A percentile compares a stretch with the other conserved stretches of the same genome.
Conservation (phyloP, 108 stramenopile genomes). For the Craspedostauros australis region DNA sequence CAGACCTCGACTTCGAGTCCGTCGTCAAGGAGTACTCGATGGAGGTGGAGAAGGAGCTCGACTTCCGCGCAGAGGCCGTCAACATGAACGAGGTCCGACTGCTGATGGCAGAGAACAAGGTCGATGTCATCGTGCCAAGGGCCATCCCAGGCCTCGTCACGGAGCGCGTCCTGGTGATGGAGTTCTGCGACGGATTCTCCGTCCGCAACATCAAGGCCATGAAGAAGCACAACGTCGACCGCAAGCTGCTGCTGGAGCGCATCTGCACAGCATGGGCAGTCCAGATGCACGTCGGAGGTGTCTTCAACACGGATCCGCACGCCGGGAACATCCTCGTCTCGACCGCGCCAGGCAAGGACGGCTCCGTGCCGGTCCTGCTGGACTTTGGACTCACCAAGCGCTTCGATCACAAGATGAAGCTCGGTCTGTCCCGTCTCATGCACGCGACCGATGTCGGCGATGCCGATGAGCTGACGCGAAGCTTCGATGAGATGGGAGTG, state of each 20-base stretch:
- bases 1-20: conserved; percentile 32
- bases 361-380: conserved; percentile 30
- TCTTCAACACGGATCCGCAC: conserved; percentile 79
- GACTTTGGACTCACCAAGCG: conserved; percentile 53
- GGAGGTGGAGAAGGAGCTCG: conserved; percentile 44
- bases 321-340: conserved; percentile 54
- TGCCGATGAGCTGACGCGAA: conserved; percentile 15
- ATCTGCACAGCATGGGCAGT: conserved; percentile 56
- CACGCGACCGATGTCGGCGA: conserved; percentile 14
- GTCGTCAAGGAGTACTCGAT: conserved; percentile 31
- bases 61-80: conserved; percentile 35
- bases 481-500: conserved; percentile 27
- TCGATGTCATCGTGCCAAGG: too few species aligned
- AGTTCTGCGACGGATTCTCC: conserved; percentile 54
- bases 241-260: conserved; percentile 32
- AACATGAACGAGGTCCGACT: conserved; percentile 31
- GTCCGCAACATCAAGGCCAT: conserved; percentile 22
- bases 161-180: conserved; percentile 62
- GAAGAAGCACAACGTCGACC: conserved; percentile 29
- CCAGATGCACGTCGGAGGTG: conserved; percentile 50
- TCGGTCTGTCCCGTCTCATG: conserved; percentile 23
- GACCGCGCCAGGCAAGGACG: conserved; percentile 5
- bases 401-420: conserved; percentile 8
- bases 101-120: too few species aligned
- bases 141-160: conserved; percentile 22